phyloP scores from a whole-genome alignment of 2,329 filamentous ascomycete genomes.

The Daldinia sp. region DNA sequence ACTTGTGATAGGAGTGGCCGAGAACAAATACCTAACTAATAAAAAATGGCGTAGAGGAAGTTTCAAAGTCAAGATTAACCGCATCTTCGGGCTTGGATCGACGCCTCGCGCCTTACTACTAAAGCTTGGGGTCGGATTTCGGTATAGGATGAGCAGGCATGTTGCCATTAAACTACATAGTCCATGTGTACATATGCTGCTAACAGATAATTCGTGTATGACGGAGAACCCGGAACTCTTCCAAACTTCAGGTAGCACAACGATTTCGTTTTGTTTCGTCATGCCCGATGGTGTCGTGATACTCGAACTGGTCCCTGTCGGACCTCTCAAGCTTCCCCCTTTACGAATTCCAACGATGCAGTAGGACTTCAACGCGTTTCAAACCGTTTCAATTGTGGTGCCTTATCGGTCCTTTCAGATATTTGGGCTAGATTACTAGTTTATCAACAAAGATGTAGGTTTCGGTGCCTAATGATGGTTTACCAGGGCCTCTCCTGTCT shows the following conservation, averaged over 20 bases:
- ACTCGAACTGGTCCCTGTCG: slow-evolving; percentile 29
- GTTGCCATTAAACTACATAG: slow-evolving; percentile 12
- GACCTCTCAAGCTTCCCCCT: slow-evolving; percentile 25
- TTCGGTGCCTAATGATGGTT: slow-evolving; percentile 8
- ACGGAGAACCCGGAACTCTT: slow-evolving; percentile 30
- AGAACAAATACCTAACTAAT: neutral
- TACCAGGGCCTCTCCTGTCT: slow-evolving; percentile 19
- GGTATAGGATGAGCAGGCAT: neutral
- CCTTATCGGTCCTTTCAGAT: slow-evolving; percentile 33
- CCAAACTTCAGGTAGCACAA: slow-evolving; percentile 33
- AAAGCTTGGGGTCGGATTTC: neutral
- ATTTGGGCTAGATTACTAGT: slow-evolving; percentile 8
- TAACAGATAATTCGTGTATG: slow-evolving; percentile 21
- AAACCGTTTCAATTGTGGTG: slow-evolving; percentile 36
- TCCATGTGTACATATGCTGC: slow-evolving; percentile 12
- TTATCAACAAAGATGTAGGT: slow-evolving; percentile 7
- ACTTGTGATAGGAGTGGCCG: neutral
- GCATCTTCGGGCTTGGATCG: neutral
- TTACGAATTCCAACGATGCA: slow-evolving; percentile 25
- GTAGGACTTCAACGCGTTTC: slow-evolving; percentile 37
- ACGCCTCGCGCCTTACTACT: neutral
- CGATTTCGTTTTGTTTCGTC: slow-evolving; percentile 40
- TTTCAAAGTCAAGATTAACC: neutral
- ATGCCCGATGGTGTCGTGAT: slow-evolving; percentile 38
- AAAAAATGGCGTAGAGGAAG: neutral